These are phyloP conservation scores for Paramecium pentaurelia DNA, from an alignment of 73 alveolate species.

Conservation along the genomic window DNA sequence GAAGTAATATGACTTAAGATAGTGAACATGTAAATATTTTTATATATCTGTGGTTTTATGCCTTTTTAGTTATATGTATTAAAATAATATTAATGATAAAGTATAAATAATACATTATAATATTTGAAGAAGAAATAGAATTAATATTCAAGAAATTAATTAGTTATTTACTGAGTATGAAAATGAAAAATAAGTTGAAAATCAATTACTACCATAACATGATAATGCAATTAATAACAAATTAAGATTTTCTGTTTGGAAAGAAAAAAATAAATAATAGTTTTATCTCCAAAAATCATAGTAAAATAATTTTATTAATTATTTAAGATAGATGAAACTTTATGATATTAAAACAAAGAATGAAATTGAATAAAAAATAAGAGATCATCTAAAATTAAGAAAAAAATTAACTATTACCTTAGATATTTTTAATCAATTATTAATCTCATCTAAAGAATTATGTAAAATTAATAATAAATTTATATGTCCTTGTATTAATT, in stretches of 20 bases:
- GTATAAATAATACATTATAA: background rate
- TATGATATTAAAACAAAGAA: conserved; percentile 33
- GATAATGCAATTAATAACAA: background rate
- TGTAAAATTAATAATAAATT: background rate
- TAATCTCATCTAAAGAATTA: background rate
- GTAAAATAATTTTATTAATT: background rate
- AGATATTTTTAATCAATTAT: background rate
- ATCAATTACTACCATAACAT: background rate
- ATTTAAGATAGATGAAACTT: background rate
- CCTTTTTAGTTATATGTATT: too few relatives aligned
- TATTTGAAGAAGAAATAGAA: conserved; percentile 40
- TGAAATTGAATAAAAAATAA: conserved; percentile 8
- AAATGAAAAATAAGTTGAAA: background rate
- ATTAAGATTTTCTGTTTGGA: background rate
- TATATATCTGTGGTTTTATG: background rate
- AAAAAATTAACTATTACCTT: background rate
- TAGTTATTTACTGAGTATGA: too few relatives aligned
- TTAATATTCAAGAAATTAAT: background rate
- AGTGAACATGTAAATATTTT: background rate
- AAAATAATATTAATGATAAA: too few relatives aligned
- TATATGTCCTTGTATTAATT: background rate
- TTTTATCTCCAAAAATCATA: background rate
- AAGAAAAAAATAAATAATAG: background rate
- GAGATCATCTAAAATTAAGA: background rate
- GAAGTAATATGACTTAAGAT: background rate